These are phyloP conservation scores for Pelargonium nanum DNA, from an alignment of 345 rosid species.

Conservation along the genomic window DNA sequence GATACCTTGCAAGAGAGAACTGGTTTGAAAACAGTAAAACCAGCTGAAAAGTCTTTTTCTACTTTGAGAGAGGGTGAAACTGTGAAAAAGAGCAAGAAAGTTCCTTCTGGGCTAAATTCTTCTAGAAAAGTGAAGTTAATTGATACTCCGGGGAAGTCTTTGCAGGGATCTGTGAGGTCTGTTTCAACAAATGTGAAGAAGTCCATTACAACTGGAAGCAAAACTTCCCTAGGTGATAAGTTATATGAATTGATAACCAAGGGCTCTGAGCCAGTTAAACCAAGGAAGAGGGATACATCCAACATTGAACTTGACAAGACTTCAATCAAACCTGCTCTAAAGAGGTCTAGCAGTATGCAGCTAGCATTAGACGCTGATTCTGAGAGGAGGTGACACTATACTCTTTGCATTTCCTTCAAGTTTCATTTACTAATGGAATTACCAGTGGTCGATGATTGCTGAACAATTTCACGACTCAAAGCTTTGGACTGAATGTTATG, in stretches of 20 bases:
- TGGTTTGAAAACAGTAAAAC: slow-evolving; percentile 17
- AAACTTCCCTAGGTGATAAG: slow-evolving; percentile 33
- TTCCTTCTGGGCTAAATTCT: slow-evolving; percentile 22
- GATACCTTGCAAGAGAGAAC: slow-evolving; percentile 19
- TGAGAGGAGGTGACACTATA: slow-evolving; percentile 44
- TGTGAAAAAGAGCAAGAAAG: slow-evolving; percentile 26
- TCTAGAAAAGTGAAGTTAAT: slow-evolving; percentile 26
- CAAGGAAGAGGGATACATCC: slow-evolving; percentile 15
- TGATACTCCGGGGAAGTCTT: slow-evolving; percentile 23
- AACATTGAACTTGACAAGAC: slow-evolving; percentile 18
- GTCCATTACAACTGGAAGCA: slow-evolving; percentile 21
- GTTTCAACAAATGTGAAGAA: slow-evolving; percentile 18
- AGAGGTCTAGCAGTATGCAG: slow-evolving; percentile 23
- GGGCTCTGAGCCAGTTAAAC: slow-evolving; percentile 21
- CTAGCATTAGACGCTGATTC: slow-evolving; percentile 50
- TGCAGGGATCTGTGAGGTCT: slow-evolving; percentile 24
- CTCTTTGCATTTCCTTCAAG: background rate
- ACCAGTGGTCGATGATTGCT: background rate
- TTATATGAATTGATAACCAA: slow-evolving; percentile 14
- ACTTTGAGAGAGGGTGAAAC: slow-evolving; percentile 22
- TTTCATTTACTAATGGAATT: background rate
- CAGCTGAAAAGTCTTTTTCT: slow-evolving; percentile 13
- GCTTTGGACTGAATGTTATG: no score
- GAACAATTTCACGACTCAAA: no score
- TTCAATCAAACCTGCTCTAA: slow-evolving; percentile 11